These are phyloP conservation scores for Celoporthe dispersa DNA, from an alignment of 2,329 filamentous ascomycete species.

Conservation along the genomic window DNA sequence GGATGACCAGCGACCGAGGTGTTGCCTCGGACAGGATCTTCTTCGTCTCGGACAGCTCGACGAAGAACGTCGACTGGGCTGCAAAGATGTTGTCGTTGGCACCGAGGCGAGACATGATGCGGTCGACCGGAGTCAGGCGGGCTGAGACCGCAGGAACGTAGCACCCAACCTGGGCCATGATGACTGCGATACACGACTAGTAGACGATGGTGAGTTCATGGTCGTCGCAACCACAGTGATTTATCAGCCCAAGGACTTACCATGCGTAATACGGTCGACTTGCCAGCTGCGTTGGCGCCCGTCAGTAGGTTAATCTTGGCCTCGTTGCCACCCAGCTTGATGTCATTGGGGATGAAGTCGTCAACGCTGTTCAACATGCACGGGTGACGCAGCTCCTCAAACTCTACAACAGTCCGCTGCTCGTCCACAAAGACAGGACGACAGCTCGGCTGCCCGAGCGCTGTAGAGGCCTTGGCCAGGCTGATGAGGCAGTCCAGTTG, in stretches of 20 bases:
- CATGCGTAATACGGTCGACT: constrained; percentile 96
- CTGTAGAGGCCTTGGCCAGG: constrained; percentile 83
- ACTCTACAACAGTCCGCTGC: constrained; percentile 86
- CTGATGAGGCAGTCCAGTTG: constrained; percentile 96
- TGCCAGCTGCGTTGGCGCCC: constrained; percentile 95
- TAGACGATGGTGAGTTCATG: constrained; percentile 34
- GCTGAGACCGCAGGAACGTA: constrained; percentile 85
- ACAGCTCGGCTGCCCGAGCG: constrained; percentile 84
- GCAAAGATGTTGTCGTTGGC: constrained; percentile 99
- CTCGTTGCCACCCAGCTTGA: constrained; percentile 78
- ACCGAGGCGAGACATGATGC: constrained; percentile 97
- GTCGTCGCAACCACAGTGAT: neutral
- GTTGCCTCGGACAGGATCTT: constrained; percentile 96
- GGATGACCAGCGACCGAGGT: constrained; percentile 89
- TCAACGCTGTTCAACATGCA: constrained; percentile 89
- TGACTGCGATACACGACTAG: constrained; percentile 90
- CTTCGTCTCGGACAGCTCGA: constrained; percentile 95
- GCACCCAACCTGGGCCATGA: constrained; percentile 96
- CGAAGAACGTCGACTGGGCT: constrained; percentile 96
- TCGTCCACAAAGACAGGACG: constrained; percentile 85
- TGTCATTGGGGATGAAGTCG: constrained; percentile 96
- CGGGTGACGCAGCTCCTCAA: constrained; percentile 89
- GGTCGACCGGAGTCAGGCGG: constrained; percentile 85
- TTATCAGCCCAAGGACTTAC: constrained; percentile 51
- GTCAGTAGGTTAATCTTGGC: constrained; percentile 91